phyloP scores from a whole-genome alignment of 2,329 filamentous ascomycete genomes.

The Ophiostoma novo-ulmi region DNA sequence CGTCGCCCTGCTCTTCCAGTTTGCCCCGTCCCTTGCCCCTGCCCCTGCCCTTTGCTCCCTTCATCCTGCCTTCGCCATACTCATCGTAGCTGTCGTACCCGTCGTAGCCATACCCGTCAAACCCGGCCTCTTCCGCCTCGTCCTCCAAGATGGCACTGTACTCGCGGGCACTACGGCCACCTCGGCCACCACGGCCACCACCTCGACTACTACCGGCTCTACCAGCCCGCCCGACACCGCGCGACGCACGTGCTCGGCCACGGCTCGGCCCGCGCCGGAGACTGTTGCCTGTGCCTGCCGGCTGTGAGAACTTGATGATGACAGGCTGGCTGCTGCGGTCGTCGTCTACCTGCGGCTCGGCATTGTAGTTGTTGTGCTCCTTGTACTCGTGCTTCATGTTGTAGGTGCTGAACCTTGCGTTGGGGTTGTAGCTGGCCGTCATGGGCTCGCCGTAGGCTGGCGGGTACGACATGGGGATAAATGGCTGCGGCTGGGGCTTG shows the following conservation, averaged over 20 bases:
- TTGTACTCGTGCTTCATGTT: slow-evolving; percentile 15
- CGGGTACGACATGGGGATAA: slow-evolving; percentile 8
- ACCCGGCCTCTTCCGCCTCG: slow-evolving; percentile 13
- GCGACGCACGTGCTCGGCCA: slow-evolving; percentile 8
- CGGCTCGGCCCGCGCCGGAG: slow-evolving; percentile 17
- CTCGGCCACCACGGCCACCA: slow-evolving; percentile 24
- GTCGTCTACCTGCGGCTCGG: not conserved
- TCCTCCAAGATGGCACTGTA: slow-evolving; percentile 1
- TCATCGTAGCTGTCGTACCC: slow-evolving; percentile 11
- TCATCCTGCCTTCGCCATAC: slow-evolving; percentile 31
- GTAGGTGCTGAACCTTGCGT: not conserved
- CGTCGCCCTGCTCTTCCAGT: slow-evolving; percentile 46
- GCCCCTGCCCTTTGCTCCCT: not conserved
- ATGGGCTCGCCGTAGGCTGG: slow-evolving; percentile 7
- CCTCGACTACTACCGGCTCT: slow-evolving; percentile 16
- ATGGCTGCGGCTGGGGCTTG: not conserved
- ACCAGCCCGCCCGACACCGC: not conserved
- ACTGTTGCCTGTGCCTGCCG: slow-evolving; percentile 18
- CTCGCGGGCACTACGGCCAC: not conserved
- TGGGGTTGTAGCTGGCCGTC: slow-evolving; percentile 18
- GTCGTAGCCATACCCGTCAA: slow-evolving; percentile 9
- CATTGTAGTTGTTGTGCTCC: slow-evolving; percentile 12
- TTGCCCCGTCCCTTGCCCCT: slow-evolving; percentile 6
- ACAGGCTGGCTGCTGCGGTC: not conserved
- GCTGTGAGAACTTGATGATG: slow-evolving; percentile 19